phyloP scores from a whole-genome alignment of 148 eudicot genomes.

The Vaccinium darrowii region DNA sequence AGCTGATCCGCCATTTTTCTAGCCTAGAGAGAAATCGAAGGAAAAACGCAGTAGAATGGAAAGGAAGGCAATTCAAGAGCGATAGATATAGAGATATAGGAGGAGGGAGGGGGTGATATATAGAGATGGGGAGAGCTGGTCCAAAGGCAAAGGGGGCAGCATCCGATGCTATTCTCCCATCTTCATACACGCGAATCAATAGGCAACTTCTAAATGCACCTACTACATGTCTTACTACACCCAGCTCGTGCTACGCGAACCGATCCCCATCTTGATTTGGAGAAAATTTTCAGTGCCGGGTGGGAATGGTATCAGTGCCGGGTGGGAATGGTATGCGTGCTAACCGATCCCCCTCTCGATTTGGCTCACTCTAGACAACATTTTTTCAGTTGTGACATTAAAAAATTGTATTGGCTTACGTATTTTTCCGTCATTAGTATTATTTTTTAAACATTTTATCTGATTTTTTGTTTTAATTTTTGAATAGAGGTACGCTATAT shows the following conservation, averaged over 20 bases:
- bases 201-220: background rate
- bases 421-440: too few species aligned
- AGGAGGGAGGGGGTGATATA: background rate
- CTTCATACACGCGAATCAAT: background rate
- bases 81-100: background rate
- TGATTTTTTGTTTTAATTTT: too few species aligned
- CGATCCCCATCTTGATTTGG: too few species aligned
- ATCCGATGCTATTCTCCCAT: background rate
- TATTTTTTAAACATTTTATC: too few species aligned
- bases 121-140: background rate
- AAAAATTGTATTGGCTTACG: too few species aligned
- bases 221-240: background rate
- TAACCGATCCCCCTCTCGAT: too few species aligned
- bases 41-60: background rate
- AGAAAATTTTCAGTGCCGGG: too few species aligned
- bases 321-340: too few species aligned
- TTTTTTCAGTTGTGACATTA: too few species aligned
- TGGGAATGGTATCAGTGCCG: too few species aligned
- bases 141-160: background rate
- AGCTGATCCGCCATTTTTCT: constrained; percentile 12
- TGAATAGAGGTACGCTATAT: too few species aligned
- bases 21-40: background rate
- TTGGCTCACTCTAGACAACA: too few species aligned
- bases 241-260: background rate
- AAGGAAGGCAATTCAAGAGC: background rate